These are phyloP conservation scores for Phaeosphaeria sp. DNA, from an alignment of 2,329 filamentous ascomycete species.

Conservation along the genomic window DNA sequence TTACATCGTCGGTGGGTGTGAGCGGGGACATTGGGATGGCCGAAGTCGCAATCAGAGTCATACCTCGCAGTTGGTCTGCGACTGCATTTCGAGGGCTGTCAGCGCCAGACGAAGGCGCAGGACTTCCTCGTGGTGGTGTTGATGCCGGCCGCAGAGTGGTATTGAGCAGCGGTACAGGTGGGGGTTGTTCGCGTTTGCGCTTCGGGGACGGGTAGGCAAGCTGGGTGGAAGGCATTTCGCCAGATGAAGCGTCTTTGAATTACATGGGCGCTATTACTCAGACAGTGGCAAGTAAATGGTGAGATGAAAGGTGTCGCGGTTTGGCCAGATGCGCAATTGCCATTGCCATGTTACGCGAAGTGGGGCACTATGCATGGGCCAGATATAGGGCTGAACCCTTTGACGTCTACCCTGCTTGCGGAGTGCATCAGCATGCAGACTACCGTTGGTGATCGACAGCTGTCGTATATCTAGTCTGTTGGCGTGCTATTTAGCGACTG, in stretches of 20 bases:
- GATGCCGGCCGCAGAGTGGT: constrained; percentile 38
- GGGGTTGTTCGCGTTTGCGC: constrained; percentile 45
- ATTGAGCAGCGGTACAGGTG: constrained; percentile 39
- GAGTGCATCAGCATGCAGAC: constrained; percentile 15
- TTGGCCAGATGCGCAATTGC: constrained; percentile 2
- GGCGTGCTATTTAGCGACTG: not conserved
- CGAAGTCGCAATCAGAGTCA: constrained; percentile 34
- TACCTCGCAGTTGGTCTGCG: constrained; percentile 44
- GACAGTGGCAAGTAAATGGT: constrained; percentile 5
- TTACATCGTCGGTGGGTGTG: constrained; percentile 41
- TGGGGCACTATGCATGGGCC: constrained; percentile 20
- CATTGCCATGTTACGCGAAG: constrained; percentile 12
- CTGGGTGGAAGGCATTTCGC: constrained; percentile 44
- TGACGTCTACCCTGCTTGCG: constrained; percentile 9
- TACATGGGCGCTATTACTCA: constrained; percentile 34
- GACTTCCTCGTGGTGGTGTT: constrained; percentile 33
- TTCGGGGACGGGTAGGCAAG: constrained; percentile 46
- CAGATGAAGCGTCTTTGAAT: constrained; percentile 19
- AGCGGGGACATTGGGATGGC: constrained; percentile 44
- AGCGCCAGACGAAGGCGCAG: constrained; percentile 27
- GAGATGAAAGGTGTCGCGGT: constrained; percentile 10
- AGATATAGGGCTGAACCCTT: constrained; percentile 27
- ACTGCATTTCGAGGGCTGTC: constrained; percentile 45
- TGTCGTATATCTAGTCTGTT: not conserved
- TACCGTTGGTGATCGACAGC: not conserved